A percentile compares a stretch with the other conserved stretches of the same genome.
phyloP scores from a whole-genome alignment of 805 yeast genomes.

The Candida dendrica region DNA sequence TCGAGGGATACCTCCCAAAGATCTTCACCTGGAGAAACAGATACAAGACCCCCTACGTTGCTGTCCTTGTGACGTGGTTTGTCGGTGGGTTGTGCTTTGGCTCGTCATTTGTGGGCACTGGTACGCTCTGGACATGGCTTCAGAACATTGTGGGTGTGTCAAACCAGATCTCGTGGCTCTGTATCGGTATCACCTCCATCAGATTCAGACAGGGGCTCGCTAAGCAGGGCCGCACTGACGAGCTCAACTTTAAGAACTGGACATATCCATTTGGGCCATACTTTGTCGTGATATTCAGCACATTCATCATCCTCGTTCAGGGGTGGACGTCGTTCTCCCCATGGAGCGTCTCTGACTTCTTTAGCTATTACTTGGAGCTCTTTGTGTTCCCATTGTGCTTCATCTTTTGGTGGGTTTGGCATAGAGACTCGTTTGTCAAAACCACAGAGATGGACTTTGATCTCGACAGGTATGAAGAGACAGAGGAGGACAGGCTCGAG shows the following conservation, averaged over 20 bases:
- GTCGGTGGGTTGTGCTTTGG: constrained; percentile 48
- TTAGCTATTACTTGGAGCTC: constrained; percentile 39
- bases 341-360: constrained; percentile 33
- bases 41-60: constrained; percentile 54
- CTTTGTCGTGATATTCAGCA: constrained; percentile 34
- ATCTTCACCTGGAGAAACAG: constrained; percentile 50
- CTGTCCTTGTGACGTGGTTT: constrained; percentile 43
- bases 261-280: constrained; percentile 46
- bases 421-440: constrained; percentile 34
- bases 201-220: constrained; percentile 54
- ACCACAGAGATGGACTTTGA: constrained; percentile 46
- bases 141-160: constrained; percentile 51
- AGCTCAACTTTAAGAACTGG: constrained; percentile 44
- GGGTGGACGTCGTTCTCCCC: constrained; percentile 47
- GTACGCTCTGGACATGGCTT: constrained; percentile 51
- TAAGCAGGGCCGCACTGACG: constrained; percentile 58
- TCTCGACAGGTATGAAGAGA: constrained; percentile 41
- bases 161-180: constrained; percentile 52
- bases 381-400: constrained; percentile 39
- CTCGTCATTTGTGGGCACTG: constrained; percentile 40
- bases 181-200: constrained; percentile 47
- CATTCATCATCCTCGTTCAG: constrained; percentile 41
- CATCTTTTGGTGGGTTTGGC: constrained; percentile 33
- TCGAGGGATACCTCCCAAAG: constrained; percentile 50
- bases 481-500: constrained; percentile 38